Evolutionary conservation across 83 land plant species (phyloP).

Genomic region (Picea abies): DNA sequence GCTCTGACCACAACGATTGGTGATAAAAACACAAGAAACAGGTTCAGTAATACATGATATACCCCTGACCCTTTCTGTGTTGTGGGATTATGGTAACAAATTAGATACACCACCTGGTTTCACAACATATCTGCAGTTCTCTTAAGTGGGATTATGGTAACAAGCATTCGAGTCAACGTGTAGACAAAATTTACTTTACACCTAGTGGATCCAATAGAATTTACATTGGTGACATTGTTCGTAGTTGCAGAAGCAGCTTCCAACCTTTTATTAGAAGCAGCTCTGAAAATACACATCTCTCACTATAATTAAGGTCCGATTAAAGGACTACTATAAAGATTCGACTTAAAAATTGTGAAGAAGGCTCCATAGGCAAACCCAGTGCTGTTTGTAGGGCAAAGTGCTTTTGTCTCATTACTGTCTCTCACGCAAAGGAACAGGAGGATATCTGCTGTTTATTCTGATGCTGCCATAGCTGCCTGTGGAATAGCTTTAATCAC

Average conservation of each 20-base stretch:
- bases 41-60: too few relatives aligned
- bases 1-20: too few relatives aligned
- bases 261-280: conserved; percentile 2
- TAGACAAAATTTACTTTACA: background rate
- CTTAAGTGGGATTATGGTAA: background rate
- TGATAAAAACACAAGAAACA: too few relatives aligned
- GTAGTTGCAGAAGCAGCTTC: background rate
- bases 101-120: too few relatives aligned
- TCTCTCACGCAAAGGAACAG: conserved; percentile 29
- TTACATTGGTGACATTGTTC: background rate
- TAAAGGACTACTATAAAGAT: background rate
- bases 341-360: background rate
- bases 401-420: conserved; percentile 15
- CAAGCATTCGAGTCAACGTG: conserved; percentile 5
- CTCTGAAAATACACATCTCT: background rate
- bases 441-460: conserved; percentile 42
- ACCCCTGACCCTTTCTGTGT: too few relatives aligned
- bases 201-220: background rate
- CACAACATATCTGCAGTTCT: too few relatives aligned
- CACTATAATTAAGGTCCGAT: background rate
- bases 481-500: conserved; percentile 43
- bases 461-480: conserved; percentile 27
- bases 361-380: background rate
- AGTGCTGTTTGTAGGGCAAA: background rate
- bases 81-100: too few relatives aligned